These are phyloP conservation scores for Diaporthe longicolla DNA, from an alignment of 2,329 filamentous ascomycete genomes.

Conservation along the genomic window DNA sequence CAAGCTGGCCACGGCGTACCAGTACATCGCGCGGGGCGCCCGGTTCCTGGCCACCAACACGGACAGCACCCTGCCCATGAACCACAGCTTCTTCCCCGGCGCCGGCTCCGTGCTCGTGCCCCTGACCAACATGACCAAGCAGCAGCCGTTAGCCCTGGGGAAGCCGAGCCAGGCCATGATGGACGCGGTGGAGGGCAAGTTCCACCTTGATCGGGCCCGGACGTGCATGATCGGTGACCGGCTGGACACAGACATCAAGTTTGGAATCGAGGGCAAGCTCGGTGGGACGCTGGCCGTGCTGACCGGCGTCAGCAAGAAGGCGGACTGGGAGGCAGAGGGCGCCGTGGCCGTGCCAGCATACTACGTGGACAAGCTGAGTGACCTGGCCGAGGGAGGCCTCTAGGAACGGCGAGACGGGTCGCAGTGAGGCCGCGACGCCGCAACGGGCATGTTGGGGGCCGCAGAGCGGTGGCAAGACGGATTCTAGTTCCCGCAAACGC, in stretches of 20 bases:
- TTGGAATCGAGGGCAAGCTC: constrained; percentile 90
- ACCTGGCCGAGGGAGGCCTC: constrained; percentile 63
- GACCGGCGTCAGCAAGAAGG: constrained; percentile 89
- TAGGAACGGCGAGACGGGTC: not conserved
- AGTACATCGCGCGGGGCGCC: constrained; percentile 87
- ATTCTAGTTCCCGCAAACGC: not conserved
- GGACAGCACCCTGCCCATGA: constrained; percentile 89
- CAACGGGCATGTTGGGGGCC: not conserved
- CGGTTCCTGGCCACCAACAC: constrained; percentile 93
- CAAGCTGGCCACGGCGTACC: constrained; percentile 86
- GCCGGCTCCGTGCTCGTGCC: constrained; percentile 87
- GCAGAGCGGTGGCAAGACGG: not conserved
- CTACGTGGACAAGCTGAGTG: constrained; percentile 88
- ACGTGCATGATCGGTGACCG: constrained; percentile 98
- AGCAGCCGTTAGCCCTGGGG: constrained; percentile 83
- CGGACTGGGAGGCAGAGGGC: constrained; percentile 81
- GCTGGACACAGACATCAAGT: constrained; percentile 95
- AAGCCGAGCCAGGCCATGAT: constrained; percentile 99
- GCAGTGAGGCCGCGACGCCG: not conserved
- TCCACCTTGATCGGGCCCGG: constrained; percentile 84
- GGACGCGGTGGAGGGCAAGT: constrained; percentile 98
- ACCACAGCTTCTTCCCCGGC: constrained; percentile 88
- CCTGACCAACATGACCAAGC: constrained; percentile 78
- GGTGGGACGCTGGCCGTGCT: constrained; percentile 93
- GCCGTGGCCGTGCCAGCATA: constrained; percentile 81